Percentiles rank a stretch among this genome's conserved stretches.
phyloP scores from a whole-genome alignment of 768 basidiomycete genomes.

The Termitomyces sp. region DNA sequence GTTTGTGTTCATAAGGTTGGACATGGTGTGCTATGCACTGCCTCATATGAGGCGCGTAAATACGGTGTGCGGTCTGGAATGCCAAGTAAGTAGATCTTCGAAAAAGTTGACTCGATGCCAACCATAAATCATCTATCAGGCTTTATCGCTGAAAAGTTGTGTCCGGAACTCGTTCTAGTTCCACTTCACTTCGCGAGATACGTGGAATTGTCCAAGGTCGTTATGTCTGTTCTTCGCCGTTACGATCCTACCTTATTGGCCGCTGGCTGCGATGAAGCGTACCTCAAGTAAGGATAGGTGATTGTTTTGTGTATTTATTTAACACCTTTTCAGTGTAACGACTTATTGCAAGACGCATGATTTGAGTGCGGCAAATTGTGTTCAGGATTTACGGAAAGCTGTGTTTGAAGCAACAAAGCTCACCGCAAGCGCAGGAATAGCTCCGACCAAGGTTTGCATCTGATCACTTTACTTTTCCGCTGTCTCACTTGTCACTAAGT shows the following conservation, averaged over 20 bases:
- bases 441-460: slow-evolving; percentile 78
- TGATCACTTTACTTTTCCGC: slow-evolving; percentile 9
- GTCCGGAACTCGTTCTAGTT: slow-evolving; percentile 79
- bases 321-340: slow-evolving; percentile 57
- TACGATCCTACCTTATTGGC: slow-evolving; percentile 74
- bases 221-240: slow-evolving; percentile 63
- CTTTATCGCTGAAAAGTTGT: slow-evolving; percentile 91
- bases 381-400: slow-evolving; percentile 65
- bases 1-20: slow-evolving; percentile 51
- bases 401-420: slow-evolving; percentile 77
- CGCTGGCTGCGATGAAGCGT: slow-evolving; percentile 88
- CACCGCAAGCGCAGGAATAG: slow-evolving; percentile 93
- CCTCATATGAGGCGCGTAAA: slow-evolving; percentile 89
- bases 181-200: slow-evolving; percentile 55
- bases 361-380: slow-evolving; percentile 66
- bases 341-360: slow-evolving; percentile 67
- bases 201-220: slow-evolving; percentile 59
- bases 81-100: slow-evolving; percentile 53
- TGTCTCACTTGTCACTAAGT: background rate
- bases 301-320: background rate
- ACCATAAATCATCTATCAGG: slow-evolving; percentile 34
- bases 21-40: slow-evolving; percentile 78
- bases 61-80: slow-evolving; percentile 92
- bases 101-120: background rate
- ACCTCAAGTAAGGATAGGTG: slow-evolving; percentile 65